phyloP scores from a whole-genome alignment of 164 flowering plant species.

The Tetracentron sinense region DNA sequence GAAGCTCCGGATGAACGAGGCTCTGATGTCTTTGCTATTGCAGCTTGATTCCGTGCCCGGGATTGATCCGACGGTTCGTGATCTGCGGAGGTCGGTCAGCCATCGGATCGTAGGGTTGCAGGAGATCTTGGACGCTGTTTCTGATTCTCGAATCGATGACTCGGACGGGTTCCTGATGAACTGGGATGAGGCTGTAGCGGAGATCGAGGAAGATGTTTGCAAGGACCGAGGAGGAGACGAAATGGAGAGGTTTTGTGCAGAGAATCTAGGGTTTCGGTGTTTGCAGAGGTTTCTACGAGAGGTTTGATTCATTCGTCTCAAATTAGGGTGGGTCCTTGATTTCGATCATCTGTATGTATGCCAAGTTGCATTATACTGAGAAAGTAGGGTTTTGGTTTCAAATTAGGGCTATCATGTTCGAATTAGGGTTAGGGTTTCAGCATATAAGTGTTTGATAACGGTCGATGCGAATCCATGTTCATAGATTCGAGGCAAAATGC shows the following conservation, averaged over 20 bases:
- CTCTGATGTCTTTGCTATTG: slow-evolving; percentile 66
- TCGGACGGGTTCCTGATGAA: slow-evolving; percentile 28
- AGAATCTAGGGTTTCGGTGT: slow-evolving; percentile 68
- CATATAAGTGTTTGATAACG: slow-evolving; percentile 11
- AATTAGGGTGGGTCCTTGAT: neutral
- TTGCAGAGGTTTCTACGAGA: slow-evolving; percentile 63
- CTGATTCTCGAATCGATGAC: slow-evolving; percentile 24
- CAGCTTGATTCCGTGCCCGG: slow-evolving; percentile 78
- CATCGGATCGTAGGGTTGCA: slow-evolving; percentile 78
- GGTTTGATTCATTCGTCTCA: neutral
- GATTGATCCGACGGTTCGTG: slow-evolving; percentile 57
- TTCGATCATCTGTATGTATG: neutral
- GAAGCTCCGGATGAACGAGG: slow-evolving; percentile 65
- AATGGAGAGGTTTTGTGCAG: slow-evolving; percentile 71
- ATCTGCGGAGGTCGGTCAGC: slow-evolving; percentile 66
- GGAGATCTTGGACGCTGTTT: slow-evolving; percentile 72
- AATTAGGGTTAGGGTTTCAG: slow-evolving; percentile 14
- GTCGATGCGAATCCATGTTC: slow-evolving; percentile 1
- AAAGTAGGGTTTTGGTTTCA: neutral
- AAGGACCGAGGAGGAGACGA: slow-evolving; percentile 51
- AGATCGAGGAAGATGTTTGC: slow-evolving; percentile 44
- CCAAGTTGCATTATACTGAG: too few species aligned
- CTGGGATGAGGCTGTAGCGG: slow-evolving; percentile 56
- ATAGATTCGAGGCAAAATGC: slow-evolving; percentile 8
- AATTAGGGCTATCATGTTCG: slow-evolving; percentile 1